Evolutionary conservation across 306 rosid species (phyloP), one percentile per base, ranked within the genome.

Genomic region (Adenanthera pavonina): DNA sequence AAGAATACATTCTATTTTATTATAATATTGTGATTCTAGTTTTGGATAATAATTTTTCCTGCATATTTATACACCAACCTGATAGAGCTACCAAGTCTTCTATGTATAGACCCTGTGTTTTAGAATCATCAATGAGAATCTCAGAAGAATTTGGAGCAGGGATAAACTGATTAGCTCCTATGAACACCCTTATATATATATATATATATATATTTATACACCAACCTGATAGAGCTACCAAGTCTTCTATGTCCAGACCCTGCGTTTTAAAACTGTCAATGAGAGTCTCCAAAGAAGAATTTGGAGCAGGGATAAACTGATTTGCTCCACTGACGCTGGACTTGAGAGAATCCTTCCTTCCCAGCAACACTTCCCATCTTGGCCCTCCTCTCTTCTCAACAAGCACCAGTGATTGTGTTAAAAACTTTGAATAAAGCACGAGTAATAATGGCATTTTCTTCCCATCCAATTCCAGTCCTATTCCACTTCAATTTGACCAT

Each of bases 291-390:
- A 92, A 80, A 43, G 98, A 90, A 16, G 92, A 90, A 91, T 95
- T 95, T 40, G 98, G 97, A 79, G 97, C 59, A 25, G 98, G 97
- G 46, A 95, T 80, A 76, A 88, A 82, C 74, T 86, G 69, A 78
- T 89, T 92, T 51, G 98, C 97, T 19, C 92, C 97, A 33, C 67
- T 86, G 73, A 89, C 84, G 90, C 97, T 95, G 81, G 99, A 94
- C 81, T 84, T 76, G 5, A 91, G 51, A 11, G 99, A 93, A 76
- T 93, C 99, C 83, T 85, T 93, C 83, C 99, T 89, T 49, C 99
- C 99, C 25, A 87, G 80, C 68, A 70, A 60, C 9, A 91, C 95
- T 1, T 87, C 72, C 99, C 99, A 95, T 74, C 84, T 84, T 14
- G 93, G 97, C 44, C 99, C 99, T 20, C 97, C 97, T 80, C 95